A percentile compares a stretch with the other conserved stretches of the same genome.
Evolutionary conservation across 768 basidiomycete genomes (phyloP).

Genomic region (Hirschioporus abietinus): DNA sequence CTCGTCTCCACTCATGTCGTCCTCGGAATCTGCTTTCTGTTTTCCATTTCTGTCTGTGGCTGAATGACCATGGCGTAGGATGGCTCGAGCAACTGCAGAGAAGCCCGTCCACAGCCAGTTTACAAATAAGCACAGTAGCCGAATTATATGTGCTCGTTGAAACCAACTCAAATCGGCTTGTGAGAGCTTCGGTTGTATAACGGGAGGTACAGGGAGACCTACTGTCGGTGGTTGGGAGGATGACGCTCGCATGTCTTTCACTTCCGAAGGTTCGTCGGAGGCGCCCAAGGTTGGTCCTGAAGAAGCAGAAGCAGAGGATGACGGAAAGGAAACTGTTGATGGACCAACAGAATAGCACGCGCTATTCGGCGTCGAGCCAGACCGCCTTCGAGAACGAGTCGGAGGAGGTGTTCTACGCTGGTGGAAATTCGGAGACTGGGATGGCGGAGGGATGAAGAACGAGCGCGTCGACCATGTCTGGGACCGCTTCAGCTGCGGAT

Average conservation of each 20-base stretch:
- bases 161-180: background rate
- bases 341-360: slow-evolving; percentile 13
- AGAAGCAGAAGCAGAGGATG: slow-evolving; percentile 38
- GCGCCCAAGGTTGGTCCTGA: slow-evolving; percentile 40
- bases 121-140: slow-evolving; percentile 1
- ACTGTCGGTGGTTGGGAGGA: background rate
- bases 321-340: slow-evolving; percentile 14
- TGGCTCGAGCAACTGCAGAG: background rate
- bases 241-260: slow-evolving; percentile 1
- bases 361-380: slow-evolving; percentile 56
- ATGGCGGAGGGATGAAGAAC: slow-evolving; percentile 37
- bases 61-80: slow-evolving; percentile 1
- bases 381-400: slow-evolving; percentile 42
- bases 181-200: slow-evolving; percentile 3
- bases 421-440: slow-evolving; percentile 4
- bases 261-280: slow-evolving; percentile 4
- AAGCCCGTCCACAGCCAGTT: background rate
- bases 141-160: background rate
- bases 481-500: slow-evolving; percentile 38
- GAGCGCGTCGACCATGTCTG: slow-evolving; percentile 55
- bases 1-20: slow-evolving; percentile 26
- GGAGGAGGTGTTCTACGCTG: slow-evolving; percentile 6
- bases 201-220: slow-evolving; percentile 1
- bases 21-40: slow-evolving; percentile 15
- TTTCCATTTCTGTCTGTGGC: slow-evolving; percentile 3